These are phyloP conservation scores for Cryptococcus sp. DNA, from an alignment of 1,284 basidiomycete species.

Conservation along the genomic window DNA sequence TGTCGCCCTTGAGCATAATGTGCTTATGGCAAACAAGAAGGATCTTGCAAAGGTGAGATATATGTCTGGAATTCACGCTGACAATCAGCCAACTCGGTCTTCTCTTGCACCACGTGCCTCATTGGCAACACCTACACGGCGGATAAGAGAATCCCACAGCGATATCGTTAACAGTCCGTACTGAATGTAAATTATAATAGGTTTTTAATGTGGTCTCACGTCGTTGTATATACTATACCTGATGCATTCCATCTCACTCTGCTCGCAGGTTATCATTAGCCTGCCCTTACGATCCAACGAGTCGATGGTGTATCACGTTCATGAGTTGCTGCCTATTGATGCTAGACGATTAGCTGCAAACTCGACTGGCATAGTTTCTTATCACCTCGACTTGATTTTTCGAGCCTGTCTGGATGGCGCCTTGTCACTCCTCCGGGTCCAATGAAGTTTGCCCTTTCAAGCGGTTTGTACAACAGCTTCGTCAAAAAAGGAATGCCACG, in stretches of 20 bases:
- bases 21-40: conserved; percentile 91
- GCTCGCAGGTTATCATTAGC: no score
- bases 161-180: conserved; percentile 49
- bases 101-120: conserved; percentile 30
- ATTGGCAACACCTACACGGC: conserved; percentile 35
- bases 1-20: conserved; percentile 92
- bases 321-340: no score
- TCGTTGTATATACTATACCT: background rate
- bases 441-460: no score
- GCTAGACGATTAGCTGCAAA: no score
- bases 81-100: conserved; percentile 33
- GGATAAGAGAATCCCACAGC: conserved; percentile 39
- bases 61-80: background rate
- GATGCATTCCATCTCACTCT: background rate
- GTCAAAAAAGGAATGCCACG: no score
- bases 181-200: conserved; percentile 1
- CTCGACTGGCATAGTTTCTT: no score
- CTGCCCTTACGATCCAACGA: no score
- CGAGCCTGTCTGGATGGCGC: no score
- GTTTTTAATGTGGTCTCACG: background rate
- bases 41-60: conserved; percentile 65
- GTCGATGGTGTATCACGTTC: no score
- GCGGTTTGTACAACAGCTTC: no score
- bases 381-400: no score
- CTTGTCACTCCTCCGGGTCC: no score